Conservation (phyloP, 1,284 basidiomycete genomes). For the Ustilago sp. region DNA sequence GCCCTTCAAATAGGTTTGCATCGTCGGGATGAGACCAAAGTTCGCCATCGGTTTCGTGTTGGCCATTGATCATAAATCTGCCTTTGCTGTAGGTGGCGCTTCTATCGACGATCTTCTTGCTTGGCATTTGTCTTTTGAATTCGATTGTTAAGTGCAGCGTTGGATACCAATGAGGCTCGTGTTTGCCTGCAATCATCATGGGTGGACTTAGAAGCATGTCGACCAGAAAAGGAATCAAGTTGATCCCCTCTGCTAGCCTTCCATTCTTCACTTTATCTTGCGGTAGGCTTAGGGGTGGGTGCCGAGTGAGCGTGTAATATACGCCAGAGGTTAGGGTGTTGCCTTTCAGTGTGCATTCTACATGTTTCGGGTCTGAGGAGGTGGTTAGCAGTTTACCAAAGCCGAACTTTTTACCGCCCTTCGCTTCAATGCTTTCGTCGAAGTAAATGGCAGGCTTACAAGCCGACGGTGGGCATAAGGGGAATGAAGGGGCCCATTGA, state of each 20-base stretch:
- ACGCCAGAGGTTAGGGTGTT: constrained; percentile 17
- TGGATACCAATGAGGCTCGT: constrained; percentile 46
- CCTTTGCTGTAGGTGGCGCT: constrained; percentile 23
- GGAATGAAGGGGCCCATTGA: constrained; percentile 35
- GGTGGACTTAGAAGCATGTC: constrained; percentile 46
- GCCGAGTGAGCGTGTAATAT: constrained; percentile 23
- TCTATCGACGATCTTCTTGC: not conserved
- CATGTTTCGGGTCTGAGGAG: constrained; percentile 24
- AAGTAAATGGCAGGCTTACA: constrained; percentile 12
- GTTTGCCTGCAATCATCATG: constrained; percentile 31
- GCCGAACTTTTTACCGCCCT: constrained; percentile 23
- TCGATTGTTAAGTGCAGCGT: constrained; percentile 52
- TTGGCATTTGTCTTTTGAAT: constrained; percentile 39
- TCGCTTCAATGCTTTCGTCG: constrained; percentile 3
- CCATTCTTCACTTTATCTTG: constrained; percentile 1
- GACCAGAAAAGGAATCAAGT: constrained; percentile 44
- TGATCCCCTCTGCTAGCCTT: constrained; percentile 3
- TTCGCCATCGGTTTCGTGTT: constrained; percentile 49
- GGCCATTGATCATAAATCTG: constrained; percentile 46
- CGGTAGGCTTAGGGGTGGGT: not conserved
- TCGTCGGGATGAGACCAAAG: constrained; percentile 47
- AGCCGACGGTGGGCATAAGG: constrained; percentile 13
- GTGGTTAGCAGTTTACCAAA: constrained; percentile 35
- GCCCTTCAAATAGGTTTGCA: constrained; percentile 18
- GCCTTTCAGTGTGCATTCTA: not conserved